Evolutionary conservation across 176 grass and related monocot species (phyloP).

Genomic region (Carex myosuroides): DNA sequence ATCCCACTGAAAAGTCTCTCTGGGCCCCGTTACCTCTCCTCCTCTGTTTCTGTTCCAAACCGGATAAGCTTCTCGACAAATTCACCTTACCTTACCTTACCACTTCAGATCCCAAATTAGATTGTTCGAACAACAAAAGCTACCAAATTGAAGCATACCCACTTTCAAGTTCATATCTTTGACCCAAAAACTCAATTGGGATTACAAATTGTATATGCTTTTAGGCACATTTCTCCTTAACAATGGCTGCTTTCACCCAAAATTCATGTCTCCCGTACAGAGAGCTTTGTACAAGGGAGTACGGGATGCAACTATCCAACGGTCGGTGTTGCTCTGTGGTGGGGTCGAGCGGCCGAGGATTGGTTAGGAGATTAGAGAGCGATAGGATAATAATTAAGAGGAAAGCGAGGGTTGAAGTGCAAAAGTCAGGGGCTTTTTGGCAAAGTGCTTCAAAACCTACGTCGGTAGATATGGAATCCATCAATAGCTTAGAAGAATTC

Average conservation of each 20-base stretch:
- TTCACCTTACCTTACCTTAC: not conserved
- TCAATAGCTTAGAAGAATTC: constrained; percentile 59
- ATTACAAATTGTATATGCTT: not conserved
- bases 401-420: not conserved
- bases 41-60: constrained; percentile 18
- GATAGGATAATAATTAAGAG: not conserved
- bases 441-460: constrained; percentile 54
- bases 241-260: constrained; percentile 53
- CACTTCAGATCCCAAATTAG: not conserved
- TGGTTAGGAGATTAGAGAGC: not conserved
- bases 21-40: constrained; percentile 3
- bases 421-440: constrained; percentile 49
- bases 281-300: constrained; percentile 34
- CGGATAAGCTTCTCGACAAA: constrained; percentile 19
- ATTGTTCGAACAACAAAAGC: not conserved
- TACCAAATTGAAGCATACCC: not conserved
- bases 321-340: constrained; percentile 39
- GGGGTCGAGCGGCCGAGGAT: constrained; percentile 24
- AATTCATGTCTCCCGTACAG: constrained; percentile 38
- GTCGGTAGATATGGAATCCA: constrained; percentile 68
- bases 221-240: not conserved
- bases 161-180: not conserved
- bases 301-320: not conserved
- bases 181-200: not conserved
- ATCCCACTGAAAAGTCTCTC: not conserved